Conservation (phyloP, 768 basidiomycete species). For the Agaricus blazei region DNA sequence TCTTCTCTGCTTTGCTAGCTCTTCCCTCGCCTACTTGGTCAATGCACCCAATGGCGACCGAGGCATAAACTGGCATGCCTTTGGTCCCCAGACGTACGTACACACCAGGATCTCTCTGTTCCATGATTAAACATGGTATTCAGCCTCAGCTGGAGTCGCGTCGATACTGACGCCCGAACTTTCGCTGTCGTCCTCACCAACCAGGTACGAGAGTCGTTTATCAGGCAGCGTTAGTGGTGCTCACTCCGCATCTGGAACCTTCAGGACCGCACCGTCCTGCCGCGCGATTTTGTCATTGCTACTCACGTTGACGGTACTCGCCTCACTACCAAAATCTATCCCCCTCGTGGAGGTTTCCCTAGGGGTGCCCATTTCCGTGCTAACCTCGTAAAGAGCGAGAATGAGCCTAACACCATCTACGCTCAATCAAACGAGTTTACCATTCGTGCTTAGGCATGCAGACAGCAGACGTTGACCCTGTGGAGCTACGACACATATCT, state of each 20-base stretch:
- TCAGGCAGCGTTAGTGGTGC: neutral
- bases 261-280: slow-evolving; percentile 3
- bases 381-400: slow-evolving; percentile 3
- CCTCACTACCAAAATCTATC: neutral
- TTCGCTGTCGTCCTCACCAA: slow-evolving; percentile 10
- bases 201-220: neutral
- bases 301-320: neutral
- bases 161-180: neutral
- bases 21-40: slow-evolving; percentile 8
- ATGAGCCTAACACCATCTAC: slow-evolving; percentile 6
- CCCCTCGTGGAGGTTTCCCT: slow-evolving; percentile 2
- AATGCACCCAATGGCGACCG: slow-evolving; percentile 3
- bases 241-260: too few species aligned
- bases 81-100: slow-evolving; percentile 1
- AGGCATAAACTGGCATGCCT: neutral
- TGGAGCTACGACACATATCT: too few species aligned
- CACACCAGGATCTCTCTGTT: neutral
- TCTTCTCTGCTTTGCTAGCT: slow-evolving; percentile 2
- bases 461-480: too few species aligned
- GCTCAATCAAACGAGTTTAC: slow-evolving; percentile 10
- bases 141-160: neutral
- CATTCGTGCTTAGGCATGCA: neutral
- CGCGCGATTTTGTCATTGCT: neutral
- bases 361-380: slow-evolving; percentile 5
- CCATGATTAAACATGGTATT: neutral